Evolutionary conservation across 805 yeast species (phyloP).

Genomic region (Ogataea wickerhamii): DNA sequence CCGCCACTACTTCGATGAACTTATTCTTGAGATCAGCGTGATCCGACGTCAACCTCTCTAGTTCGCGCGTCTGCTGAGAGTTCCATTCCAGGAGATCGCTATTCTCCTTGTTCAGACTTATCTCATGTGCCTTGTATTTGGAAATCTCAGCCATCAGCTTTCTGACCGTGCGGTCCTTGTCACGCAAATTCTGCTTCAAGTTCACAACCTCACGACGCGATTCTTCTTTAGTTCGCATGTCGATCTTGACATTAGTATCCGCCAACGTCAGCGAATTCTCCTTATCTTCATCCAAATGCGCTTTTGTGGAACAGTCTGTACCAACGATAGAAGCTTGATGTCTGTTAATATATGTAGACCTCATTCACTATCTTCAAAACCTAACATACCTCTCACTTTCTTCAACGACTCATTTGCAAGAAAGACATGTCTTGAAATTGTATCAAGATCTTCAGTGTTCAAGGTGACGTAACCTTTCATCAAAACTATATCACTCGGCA

Average conservation of each 20-base stretch:
- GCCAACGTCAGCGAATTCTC: not conserved
- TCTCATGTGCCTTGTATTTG: conserved; percentile 3
- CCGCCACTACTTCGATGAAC: not conserved
- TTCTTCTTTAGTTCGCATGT: not conserved
- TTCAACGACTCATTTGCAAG: conserved; percentile 2
- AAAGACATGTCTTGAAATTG: not conserved
- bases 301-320: too few species aligned
- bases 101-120: conserved; percentile 5
- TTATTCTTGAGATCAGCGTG: not conserved
- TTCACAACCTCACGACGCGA: not conserved
- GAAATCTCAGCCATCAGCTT: conserved; percentile 1
- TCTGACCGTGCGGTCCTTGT: not conserved
- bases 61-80: conserved; percentile 2
- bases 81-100: conserved; percentile 2
- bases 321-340: too few species aligned
- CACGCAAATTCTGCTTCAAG: not conserved
- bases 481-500: too few species aligned
- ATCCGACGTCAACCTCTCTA: conserved; percentile 5
- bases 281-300: not conserved
- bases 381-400: conserved; percentile 3
- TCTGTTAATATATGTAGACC: not conserved
- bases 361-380: not conserved
- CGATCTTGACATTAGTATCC: too few species aligned
- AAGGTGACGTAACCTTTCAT: too few species aligned
- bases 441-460: conserved; percentile 3